These are phyloP conservation scores for Aspergillus sclerotialis DNA, from an alignment of 2,329 filamentous ascomycete genomes.

Conservation along the genomic window DNA sequence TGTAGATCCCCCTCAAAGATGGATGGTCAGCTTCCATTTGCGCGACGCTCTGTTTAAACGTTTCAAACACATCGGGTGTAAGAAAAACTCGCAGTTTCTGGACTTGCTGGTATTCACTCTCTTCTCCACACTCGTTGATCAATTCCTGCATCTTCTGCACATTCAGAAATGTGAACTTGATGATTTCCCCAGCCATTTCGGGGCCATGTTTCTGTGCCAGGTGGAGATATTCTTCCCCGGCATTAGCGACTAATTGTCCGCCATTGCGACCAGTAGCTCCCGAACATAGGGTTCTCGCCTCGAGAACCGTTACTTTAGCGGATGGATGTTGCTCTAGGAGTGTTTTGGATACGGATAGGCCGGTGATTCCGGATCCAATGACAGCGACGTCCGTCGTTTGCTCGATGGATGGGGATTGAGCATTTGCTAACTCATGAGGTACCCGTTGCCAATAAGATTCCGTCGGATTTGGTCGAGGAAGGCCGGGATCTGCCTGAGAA, in stretches of 20 bases:
- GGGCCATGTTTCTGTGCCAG: constrained; percentile 12
- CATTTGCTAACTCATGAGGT: constrained; percentile 23
- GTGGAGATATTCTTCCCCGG: constrained; percentile 19
- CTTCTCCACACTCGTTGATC: constrained; percentile 25
- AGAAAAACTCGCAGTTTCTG: constrained; percentile 19
- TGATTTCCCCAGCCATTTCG: constrained; percentile 29
- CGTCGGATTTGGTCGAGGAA: constrained; percentile 31
- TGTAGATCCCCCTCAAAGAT: constrained; percentile 17
- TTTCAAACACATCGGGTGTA: constrained; percentile 11
- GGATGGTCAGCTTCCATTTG: constrained; percentile 16
- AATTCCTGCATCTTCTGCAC: constrained; percentile 31
- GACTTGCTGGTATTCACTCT: constrained; percentile 16
- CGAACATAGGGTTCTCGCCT: constrained; percentile 29
- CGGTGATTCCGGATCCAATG: constrained; percentile 32
- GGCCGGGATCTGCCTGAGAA: constrained; percentile 22
- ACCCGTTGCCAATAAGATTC: constrained; percentile 30
- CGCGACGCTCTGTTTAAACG: constrained; percentile 14
- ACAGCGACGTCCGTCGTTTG: constrained; percentile 21
- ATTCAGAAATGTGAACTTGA: constrained; percentile 32
- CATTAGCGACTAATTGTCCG: constrained; percentile 24
- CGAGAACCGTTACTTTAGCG: constrained; percentile 24
- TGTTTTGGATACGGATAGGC: constrained; percentile 24
- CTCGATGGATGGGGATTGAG: constrained; percentile 20
- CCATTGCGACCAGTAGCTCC: constrained; percentile 34
- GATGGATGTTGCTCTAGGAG: constrained; percentile 19